Conservation (phyloP, 768 basidiomycete species). For the Tubosaeta sp. region DNA sequence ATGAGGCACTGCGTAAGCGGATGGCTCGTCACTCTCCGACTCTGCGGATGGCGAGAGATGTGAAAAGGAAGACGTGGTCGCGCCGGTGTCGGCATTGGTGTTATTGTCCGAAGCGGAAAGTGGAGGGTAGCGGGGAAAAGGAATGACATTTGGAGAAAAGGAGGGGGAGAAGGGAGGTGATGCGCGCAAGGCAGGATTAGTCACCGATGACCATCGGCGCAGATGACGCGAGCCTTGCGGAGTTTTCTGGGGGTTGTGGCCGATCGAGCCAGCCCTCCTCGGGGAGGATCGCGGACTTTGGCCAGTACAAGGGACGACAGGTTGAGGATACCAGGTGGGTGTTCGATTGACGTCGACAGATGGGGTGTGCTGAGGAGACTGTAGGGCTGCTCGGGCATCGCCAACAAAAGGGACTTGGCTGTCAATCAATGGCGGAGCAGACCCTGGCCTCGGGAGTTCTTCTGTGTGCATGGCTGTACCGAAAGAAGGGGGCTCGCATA, state of each 20-base stretch:
- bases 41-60: conserved; percentile 20
- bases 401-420: conserved; percentile 27
- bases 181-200: conserved; percentile 23
- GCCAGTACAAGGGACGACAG: conserved; percentile 11
- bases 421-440: conserved; percentile 28
- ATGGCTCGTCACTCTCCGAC: conserved; percentile 21
- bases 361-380: conserved; percentile 12
- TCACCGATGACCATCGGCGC: conserved; percentile 31
- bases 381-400: conserved; percentile 22
- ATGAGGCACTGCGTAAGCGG: conserved; percentile 12
- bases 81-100: neutral
- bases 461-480: conserved; percentile 22
- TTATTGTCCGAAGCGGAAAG: conserved; percentile 8
- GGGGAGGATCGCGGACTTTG: conserved; percentile 32
- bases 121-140: conserved; percentile 19
- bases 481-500: conserved; percentile 24
- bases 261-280: conserved; percentile 31
- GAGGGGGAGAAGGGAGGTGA: conserved; percentile 16
- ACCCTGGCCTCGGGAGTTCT: conserved; percentile 25
- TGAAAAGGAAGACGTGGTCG: conserved; percentile 1
- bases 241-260: conserved; percentile 27
- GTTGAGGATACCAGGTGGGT: conserved; percentile 21
- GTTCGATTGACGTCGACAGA: conserved; percentile 14
- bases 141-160: conserved; percentile 9
- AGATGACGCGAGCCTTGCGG: conserved; percentile 27